Conservation (phyloP, 306 rosid species). For the Calophaca sinica region DNA sequence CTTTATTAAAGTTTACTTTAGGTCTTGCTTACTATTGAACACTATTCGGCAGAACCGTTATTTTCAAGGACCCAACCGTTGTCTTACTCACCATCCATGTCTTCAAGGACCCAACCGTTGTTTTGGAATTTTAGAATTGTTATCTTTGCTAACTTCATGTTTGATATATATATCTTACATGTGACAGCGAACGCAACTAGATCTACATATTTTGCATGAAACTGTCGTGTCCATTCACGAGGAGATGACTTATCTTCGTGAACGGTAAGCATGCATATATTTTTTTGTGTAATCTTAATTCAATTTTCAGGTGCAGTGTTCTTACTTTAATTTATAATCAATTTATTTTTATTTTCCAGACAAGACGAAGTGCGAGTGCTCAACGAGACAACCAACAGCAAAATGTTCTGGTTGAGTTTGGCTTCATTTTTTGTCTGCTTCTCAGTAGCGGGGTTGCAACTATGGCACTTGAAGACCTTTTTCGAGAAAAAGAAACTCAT, state of each 20-base stretch:
- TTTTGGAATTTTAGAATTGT: too few species aligned
- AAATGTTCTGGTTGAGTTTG: constrained; percentile 66
- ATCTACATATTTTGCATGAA: constrained; percentile 59
- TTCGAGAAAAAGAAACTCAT: constrained; percentile 76
- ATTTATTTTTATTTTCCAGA: constrained; percentile 41
- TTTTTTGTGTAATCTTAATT: background rate
- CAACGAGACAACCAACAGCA: constrained; percentile 52
- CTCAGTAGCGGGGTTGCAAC: constrained; percentile 71
- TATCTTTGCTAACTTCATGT: background rate
- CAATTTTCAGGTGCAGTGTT: background rate
- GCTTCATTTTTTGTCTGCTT: constrained; percentile 67
- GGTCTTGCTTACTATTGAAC: too few species aligned
- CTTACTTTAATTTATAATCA: background rate
- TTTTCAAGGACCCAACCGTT: too few species aligned
- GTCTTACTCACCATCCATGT: too few species aligned
- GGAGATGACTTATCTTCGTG: constrained; percentile 67
- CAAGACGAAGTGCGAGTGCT: constrained; percentile 67
- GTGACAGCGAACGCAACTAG: constrained; percentile 57
- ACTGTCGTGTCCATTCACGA: constrained; percentile 61
- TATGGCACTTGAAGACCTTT: constrained; percentile 78
- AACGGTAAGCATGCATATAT: constrained; percentile 50
- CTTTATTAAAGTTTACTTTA: too few species aligned
- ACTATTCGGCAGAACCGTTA: too few species aligned
- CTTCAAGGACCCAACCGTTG: background rate
- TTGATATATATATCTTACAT: background rate